Conservation (phyloP, 2,329 filamentous ascomycete species). For the Sporothrix dimorphospora region DNA sequence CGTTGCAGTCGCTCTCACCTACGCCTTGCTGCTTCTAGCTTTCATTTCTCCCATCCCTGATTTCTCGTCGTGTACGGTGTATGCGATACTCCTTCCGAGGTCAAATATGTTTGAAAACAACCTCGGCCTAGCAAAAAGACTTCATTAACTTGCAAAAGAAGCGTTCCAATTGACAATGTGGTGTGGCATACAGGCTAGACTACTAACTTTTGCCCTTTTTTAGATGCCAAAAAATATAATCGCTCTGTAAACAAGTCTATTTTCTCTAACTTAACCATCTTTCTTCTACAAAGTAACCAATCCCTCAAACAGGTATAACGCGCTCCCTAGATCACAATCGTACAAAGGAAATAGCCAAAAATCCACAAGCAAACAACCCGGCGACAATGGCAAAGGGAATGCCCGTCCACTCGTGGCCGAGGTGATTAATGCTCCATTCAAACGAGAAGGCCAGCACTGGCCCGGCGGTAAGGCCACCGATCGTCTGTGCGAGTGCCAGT, state of each 20-base stretch:
- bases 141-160: neutral
- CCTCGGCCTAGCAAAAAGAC: neutral
- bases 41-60: neutral
- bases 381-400: constrained; percentile 17
- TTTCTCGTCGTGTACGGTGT: neutral
- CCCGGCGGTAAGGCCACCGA: neutral
- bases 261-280: neutral
- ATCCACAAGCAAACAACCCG: constrained; percentile 3
- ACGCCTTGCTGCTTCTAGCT: neutral
- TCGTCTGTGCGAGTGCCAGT: constrained; percentile 5
- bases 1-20: neutral
- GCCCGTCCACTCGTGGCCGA: constrained; percentile 11
- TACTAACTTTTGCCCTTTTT: too few species aligned
- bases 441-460: constrained; percentile 7
- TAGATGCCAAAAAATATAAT: neutral
- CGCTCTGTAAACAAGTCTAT: neutral
- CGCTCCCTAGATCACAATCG: neutral
- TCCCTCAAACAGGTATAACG: neutral
- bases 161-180: too few species aligned
- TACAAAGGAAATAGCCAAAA: neutral
- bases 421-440: constrained; percentile 1
- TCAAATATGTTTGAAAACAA: neutral
- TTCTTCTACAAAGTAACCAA: neutral
- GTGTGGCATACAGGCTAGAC: too few species aligned
- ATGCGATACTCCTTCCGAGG: neutral